Percentiles rank a stretch among this genome's conserved stretches.
Evolutionary conservation across 768 basidiomycete genomes (phyloP).

Genomic region (Boletus tomentosulus): DNA sequence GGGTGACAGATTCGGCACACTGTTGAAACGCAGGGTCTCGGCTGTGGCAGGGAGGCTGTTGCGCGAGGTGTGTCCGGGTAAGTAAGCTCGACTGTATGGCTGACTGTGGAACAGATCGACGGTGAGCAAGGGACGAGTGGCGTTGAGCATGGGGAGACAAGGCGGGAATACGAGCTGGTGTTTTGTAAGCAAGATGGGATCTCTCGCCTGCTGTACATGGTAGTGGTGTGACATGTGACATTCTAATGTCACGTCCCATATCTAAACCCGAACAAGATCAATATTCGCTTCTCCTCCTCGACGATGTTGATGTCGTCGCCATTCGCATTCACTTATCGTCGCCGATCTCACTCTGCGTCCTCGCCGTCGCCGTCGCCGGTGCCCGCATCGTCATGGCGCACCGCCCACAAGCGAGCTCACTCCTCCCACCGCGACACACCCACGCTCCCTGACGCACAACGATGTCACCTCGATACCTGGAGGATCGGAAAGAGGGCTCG

Average conservation of each 20-base stretch:
- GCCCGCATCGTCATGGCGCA: constrained; percentile 37
- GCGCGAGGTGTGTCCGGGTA: constrained; percentile 21
- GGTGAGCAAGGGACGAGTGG: background rate
- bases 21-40: constrained; percentile 33
- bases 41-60: constrained; percentile 24
- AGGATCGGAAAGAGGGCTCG: constrained; percentile 53
- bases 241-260: constrained; percentile 7
- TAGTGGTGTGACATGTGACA: constrained; percentile 22
- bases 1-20: constrained; percentile 21
- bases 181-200: constrained; percentile 14
- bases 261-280: constrained; percentile 15
- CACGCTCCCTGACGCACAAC: constrained; percentile 37
- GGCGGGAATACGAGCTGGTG: constrained; percentile 15
- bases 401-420: constrained; percentile 47
- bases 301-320: constrained; percentile 22
- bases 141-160: background rate
- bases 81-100: background rate
- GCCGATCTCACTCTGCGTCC: constrained; percentile 50
- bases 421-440: constrained; percentile 36
- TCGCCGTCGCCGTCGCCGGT: constrained; percentile 35
- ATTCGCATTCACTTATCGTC: constrained; percentile 37
- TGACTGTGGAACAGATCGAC: constrained; percentile 7
- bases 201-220: constrained; percentile 20
- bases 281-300: background rate
- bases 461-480: constrained; percentile 52